Percentiles rank a stretch among this genome's conserved stretches.
phyloP scores from a whole-genome alignment of 371 early-diverging fungal genomes.

The Phascolomyces articulosus region DNA sequence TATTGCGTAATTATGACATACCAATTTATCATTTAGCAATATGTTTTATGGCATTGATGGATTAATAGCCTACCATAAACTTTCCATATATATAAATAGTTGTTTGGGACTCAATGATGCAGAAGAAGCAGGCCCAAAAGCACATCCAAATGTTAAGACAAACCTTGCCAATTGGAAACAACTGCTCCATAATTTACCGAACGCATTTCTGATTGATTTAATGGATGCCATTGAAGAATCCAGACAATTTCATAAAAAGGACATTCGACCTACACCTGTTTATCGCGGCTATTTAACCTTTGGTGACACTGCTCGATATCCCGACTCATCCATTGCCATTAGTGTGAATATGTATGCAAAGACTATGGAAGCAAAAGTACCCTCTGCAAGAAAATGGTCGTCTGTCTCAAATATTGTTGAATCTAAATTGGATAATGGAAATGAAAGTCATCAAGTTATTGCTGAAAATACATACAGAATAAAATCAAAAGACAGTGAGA shows the following conservation, averaged over 20 bases:
- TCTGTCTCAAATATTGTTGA: slow-evolving; percentile 43
- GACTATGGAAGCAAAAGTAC: slow-evolving; percentile 52
- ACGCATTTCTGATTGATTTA: slow-evolving; percentile 32
- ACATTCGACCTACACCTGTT: slow-evolving; percentile 58
- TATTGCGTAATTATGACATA: slow-evolving; percentile 52
- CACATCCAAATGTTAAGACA: neutral
- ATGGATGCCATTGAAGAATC: slow-evolving; percentile 56
- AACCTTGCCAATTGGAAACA: slow-evolving; percentile 27
- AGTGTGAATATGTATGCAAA: slow-evolving; percentile 61
- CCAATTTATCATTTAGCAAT: no score
- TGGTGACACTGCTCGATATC: slow-evolving; percentile 47
- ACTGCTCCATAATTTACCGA: slow-evolving; percentile 15
- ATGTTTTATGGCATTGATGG: no score
- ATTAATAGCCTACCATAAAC: no score
- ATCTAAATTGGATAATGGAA: slow-evolving; percentile 3
- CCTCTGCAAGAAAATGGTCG: slow-evolving; percentile 65
- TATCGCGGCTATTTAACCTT: slow-evolving; percentile 60
- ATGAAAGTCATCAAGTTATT: slow-evolving; percentile 49
- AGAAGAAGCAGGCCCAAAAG: slow-evolving; percentile 6
- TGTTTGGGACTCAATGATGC: slow-evolving; percentile 13
- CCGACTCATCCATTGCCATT: slow-evolving; percentile 47
- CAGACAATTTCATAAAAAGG: slow-evolving; percentile 49
- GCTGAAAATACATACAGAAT: slow-evolving; percentile 44
- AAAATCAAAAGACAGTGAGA: slow-evolving; percentile 7
- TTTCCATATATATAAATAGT: slow-evolving; percentile 38